These are phyloP conservation scores for Dictyostelium purpureum DNA, from an alignment of 78 protist genomes.

Conservation along the genomic window DNA sequence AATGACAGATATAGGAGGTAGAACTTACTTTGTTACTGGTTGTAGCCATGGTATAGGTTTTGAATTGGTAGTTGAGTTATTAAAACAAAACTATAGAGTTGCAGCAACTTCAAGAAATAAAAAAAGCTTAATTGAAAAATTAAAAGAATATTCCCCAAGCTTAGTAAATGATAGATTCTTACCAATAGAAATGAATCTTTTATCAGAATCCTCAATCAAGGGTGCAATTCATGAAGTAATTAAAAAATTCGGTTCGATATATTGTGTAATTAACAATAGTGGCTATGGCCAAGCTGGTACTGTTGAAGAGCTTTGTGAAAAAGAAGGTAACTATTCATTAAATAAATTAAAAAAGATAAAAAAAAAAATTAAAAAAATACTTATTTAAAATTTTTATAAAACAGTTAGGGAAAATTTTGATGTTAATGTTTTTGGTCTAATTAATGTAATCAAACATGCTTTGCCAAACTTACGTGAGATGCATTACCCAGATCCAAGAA, in stretches of 20 bases:
- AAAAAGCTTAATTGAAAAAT: neutral
- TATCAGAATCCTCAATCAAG: neutral
- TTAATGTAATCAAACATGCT: neutral
- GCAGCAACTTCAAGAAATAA: slow-evolving; percentile 31
- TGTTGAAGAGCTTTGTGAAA: neutral
- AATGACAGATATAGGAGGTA: slow-evolving; percentile 1
- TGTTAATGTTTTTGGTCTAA: neutral
- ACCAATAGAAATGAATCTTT: neutral
- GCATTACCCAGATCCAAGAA: neutral
- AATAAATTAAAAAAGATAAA: too few species aligned
- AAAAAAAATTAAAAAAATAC: too few species aligned
- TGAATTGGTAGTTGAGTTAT: neutral
- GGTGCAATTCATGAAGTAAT: neutral
- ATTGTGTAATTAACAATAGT: slow-evolving; percentile 15
- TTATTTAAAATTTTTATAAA: neutral
- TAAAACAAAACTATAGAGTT: slow-evolving; percentile 12
- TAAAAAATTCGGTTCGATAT: neutral
- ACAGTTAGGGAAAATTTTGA: neutral
- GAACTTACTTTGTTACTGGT: slow-evolving; percentile 31
- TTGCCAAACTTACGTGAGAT: neutral
- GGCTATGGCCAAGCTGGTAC: slow-evolving; percentile 25
- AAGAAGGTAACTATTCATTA: too few species aligned
- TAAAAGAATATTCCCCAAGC: neutral
- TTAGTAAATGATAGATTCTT: neutral
- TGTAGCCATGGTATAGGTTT: slow-evolving; percentile 28